A percentile compares a stretch with the other conserved stretches of the same genome.
These are phyloP conservation scores for Lecanicillium sp. DNA, from an alignment of 2,329 filamentous ascomycete genomes.

Conservation along the genomic window DNA sequence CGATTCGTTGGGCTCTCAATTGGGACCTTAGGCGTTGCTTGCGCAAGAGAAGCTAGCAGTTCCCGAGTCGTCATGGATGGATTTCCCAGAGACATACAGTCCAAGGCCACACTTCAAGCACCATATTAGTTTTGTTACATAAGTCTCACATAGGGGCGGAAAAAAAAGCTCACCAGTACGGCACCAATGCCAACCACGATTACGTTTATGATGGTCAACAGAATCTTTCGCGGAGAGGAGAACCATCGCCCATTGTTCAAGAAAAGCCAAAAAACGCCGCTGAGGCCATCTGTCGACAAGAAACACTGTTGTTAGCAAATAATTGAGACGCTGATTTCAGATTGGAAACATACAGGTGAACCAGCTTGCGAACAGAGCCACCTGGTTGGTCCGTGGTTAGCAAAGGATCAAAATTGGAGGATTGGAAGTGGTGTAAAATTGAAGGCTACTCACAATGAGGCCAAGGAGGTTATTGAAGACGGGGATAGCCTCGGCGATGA, in stretches of 20 bases:
- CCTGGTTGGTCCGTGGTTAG: too few relatives aligned
- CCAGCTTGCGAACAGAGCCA: constrained; percentile 20
- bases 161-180: background rate
- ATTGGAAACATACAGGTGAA: background rate
- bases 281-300: background rate
- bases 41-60: background rate
- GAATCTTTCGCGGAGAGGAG: background rate
- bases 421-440: too few relatives aligned
- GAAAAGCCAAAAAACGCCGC: background rate
- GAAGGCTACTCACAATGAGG: background rate
- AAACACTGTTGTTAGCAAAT: background rate
- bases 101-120: background rate
- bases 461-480: constrained; percentile 23
- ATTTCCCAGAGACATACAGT: background rate
- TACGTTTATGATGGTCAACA: background rate
- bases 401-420: too few relatives aligned
- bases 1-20: too few relatives aligned
- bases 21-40: background rate
- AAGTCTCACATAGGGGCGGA: too few relatives aligned
- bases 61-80: background rate
- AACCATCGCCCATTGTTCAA: background rate
- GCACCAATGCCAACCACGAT: background rate
- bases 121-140: background rate
- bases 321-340: background rate
- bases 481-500: constrained; percentile 24